These are phyloP conservation scores for Amanita molliuscula DNA, from an alignment of 768 basidiomycete species.

Conservation along the genomic window DNA sequence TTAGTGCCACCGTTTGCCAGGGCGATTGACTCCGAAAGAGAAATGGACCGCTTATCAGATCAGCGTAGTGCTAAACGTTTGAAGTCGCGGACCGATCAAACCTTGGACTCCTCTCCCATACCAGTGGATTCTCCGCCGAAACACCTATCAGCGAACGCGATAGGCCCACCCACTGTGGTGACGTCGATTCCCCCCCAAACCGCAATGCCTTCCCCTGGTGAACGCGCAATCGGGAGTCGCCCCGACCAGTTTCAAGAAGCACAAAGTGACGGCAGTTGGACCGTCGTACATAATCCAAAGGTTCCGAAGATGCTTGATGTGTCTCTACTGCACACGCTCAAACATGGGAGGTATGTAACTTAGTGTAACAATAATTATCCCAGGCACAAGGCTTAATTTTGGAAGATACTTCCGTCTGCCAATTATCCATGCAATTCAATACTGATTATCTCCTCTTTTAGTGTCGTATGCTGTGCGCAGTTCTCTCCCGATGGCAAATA, in stretches of 20 bases:
- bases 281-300: constrained; percentile 74
- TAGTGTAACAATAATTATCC: neutral
- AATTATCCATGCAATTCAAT: neutral
- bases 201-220: neutral
- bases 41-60: constrained; percentile 4
- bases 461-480: constrained; percentile 77
- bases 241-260: neutral
- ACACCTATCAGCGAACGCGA: neutral
- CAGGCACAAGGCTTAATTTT: neutral
- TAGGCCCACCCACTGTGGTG: neutral
- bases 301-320: constrained; percentile 67
- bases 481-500: constrained; percentile 91
- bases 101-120: neutral
- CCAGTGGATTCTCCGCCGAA: neutral
- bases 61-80: constrained; percentile 1
- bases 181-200: neutral
- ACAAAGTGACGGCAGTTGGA: constrained; percentile 49
- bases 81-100: constrained; percentile 2
- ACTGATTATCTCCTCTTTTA: constrained; percentile 11
- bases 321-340: constrained; percentile 64
- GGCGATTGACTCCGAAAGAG: constrained; percentile 5
- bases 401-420: neutral
- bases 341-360: constrained; percentile 61
- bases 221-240: neutral
- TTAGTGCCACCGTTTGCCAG: neutral